These are phyloP conservation scores for Teratosphaeria epicoccoides DNA, from an alignment of 2,329 filamentous ascomycete species.

Conservation along the genomic window DNA sequence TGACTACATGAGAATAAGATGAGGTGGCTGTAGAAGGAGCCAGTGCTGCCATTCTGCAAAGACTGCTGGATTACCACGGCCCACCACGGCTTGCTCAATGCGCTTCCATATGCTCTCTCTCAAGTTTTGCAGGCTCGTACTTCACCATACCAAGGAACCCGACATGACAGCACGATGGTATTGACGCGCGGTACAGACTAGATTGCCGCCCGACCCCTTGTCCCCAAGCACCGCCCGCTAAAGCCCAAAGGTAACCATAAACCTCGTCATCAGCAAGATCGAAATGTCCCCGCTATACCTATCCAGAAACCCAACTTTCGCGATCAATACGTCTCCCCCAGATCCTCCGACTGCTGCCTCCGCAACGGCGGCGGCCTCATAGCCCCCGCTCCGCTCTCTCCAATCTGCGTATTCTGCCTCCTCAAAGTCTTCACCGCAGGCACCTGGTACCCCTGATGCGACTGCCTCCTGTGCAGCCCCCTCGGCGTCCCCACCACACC, in stretches of 20 bases:
- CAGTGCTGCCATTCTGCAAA: too few species aligned
- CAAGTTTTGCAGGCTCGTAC: too few species aligned
- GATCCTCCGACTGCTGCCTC: conserved; percentile 28
- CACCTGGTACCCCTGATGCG: conserved; percentile 1
- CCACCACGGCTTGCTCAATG: too few species aligned
- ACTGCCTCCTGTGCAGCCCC: conserved; percentile 5
- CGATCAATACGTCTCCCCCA: conserved; percentile 26
- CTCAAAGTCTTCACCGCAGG: conserved; percentile 6
- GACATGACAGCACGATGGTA: too few species aligned
- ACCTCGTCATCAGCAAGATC: background rate
- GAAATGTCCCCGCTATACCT: background rate
- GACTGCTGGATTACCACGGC: too few species aligned
- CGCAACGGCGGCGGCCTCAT: conserved; percentile 39
- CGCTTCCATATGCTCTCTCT: too few species aligned
- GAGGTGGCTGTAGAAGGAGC: too few species aligned
- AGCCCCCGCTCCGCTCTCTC: conserved; percentile 24
- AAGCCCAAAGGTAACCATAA: background rate
- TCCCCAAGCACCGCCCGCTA: background rate
- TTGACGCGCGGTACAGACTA: too few species aligned
- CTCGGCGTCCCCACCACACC: conserved; percentile 9
- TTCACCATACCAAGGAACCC: too few species aligned
- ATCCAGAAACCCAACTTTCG: background rate
- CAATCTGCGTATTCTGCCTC: conserved; percentile 10
- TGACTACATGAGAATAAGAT: background rate
- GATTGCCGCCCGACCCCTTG: too few species aligned